Base-by-base conservation (phyloP, 169 alveolate genomes). In the Eimeria necatrix region DNA sequence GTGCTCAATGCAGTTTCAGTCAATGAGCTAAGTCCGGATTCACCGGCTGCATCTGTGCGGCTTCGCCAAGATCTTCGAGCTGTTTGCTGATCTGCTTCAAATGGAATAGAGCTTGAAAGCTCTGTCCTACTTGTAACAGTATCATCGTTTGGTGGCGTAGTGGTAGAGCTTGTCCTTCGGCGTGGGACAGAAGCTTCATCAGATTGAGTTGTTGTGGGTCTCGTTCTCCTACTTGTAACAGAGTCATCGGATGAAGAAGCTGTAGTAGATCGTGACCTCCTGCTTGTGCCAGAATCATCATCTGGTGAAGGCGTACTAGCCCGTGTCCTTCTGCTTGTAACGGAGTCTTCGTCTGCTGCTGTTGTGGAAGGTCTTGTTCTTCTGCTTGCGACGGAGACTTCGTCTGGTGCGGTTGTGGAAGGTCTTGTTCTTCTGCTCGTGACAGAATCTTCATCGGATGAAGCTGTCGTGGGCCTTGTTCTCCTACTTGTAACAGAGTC, bases 401-500 rank as follows among this genome's bases (percentile, higher is more conserved):
- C 85, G 24, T 74, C 85, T 0, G 85, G 26, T 46, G 20, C 0
- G 4, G 85, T 32, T 32, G 32, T 74, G 6, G 61, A 6, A 0
- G 60, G 60, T 9, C 85, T 8, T 74, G 51, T 26, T 48, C 89
- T 49, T 24, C 24, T 52, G 5, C 4, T 8, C 4, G 53, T 60
- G 4, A 61, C 89, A 4, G n/a, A 56, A 0, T 52, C 49, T 0
- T 6, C 89, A 2, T 0, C 22, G 22, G 51, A 52, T 56, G 87
- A 41, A 0, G 87, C 48, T 5, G 87, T 24, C 0, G 87, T 3
- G 0, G 64, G 2, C 22, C 64, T 2, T 78, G 64, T 48, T 22
- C 22, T 4, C 64, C 87, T 78, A 53, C 84, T 73, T 8, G 51
- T 73, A 4, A 73, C 51, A 9, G 84, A 73, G 9, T 73, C 84